Conservation (phyloP, 2,329 filamentous ascomycete species). For the Coniosporium tulheliwenetii region DNA sequence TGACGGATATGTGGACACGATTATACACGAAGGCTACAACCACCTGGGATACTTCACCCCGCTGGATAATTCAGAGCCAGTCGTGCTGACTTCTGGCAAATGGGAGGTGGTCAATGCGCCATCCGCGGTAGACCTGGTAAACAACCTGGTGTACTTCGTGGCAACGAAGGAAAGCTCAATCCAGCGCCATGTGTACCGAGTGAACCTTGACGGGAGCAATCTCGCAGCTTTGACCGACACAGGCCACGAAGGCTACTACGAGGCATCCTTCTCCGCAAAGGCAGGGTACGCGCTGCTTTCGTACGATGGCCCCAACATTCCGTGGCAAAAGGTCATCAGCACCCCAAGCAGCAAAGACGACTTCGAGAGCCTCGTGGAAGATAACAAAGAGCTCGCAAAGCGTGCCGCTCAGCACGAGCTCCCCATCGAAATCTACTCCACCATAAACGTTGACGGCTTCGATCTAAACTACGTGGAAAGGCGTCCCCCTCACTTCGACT, state of each 20-base stretch:
- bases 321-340: slow-evolving; percentile 80
- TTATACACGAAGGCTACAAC: slow-evolving; percentile 75
- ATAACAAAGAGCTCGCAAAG: slow-evolving; percentile 55
- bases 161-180: slow-evolving; percentile 76
- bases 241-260: slow-evolving; percentile 60
- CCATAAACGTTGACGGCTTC: slow-evolving; percentile 68
- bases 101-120: slow-evolving; percentile 89
- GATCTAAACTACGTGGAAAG: slow-evolving; percentile 64
- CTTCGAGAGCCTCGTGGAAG: slow-evolving; percentile 60
- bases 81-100: slow-evolving; percentile 70
- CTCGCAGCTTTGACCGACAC: slow-evolving; percentile 61
- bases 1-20: slow-evolving; percentile 85
- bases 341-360: slow-evolving; percentile 52
- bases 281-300: slow-evolving; percentile 72
- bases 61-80: slow-evolving; percentile 64
- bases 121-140: slow-evolving; percentile 66
- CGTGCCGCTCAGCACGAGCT: slow-evolving; percentile 64
- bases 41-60: slow-evolving; percentile 90
- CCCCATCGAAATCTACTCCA: slow-evolving; percentile 68
- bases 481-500: slow-evolving; percentile 75
- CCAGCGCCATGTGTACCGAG: slow-evolving; percentile 82
- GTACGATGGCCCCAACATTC: slow-evolving; percentile 71
- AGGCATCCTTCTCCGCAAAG: slow-evolving; percentile 67
- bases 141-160: slow-evolving; percentile 82
- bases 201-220: slow-evolving; percentile 64